Evolutionary conservation across 495 filamentous ascomycete species (phyloP).

Genomic region (Usnea hakonensis): DNA sequence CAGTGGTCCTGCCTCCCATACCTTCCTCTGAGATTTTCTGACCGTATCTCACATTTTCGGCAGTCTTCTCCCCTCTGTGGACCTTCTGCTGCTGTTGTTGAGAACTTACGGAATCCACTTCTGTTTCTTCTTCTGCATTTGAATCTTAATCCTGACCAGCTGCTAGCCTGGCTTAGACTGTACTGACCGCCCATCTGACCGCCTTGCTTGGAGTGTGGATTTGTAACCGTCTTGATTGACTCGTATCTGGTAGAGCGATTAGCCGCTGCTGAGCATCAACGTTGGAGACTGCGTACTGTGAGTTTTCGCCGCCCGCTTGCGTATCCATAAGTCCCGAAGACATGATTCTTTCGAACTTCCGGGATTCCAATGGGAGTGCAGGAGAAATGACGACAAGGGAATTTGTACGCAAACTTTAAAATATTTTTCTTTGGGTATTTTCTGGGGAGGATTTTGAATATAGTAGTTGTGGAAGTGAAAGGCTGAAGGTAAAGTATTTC

Average conservation of each 20-base stretch:
- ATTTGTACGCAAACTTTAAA: neutral
- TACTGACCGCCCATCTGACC: slow-evolving; percentile 53
- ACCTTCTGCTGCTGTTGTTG: slow-evolving; percentile 24
- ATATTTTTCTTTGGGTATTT: neutral
- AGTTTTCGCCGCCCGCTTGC: slow-evolving; percentile 54
- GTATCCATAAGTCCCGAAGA: slow-evolving; percentile 46
- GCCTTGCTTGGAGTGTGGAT: slow-evolving; percentile 44
- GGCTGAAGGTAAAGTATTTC: neutral
- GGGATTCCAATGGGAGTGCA: neutral
- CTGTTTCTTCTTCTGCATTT: slow-evolving; percentile 18
- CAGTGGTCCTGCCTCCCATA: slow-evolving; percentile 34
- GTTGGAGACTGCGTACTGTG: slow-evolving; percentile 41
- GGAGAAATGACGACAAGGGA: neutral
- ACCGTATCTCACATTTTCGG: slow-evolving; percentile 45
- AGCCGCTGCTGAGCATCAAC: slow-evolving; percentile 4
- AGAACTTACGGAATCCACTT: slow-evolving; percentile 13
- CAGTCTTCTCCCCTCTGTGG: slow-evolving; percentile 34
- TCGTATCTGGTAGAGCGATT: slow-evolving; percentile 46
- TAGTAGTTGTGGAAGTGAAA: neutral
- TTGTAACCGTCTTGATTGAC: slow-evolving; percentile 42
- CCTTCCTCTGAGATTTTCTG: slow-evolving; percentile 38
- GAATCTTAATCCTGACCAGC: neutral
- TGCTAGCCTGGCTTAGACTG: neutral
- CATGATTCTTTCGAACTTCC: slow-evolving; percentile 11
- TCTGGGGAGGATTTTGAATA: no score